Evolutionary conservation across 2,329 filamentous ascomycete species (phyloP), one percentile per base, ranked within the genome.

Genomic region (Diaporthe ampelina): DNA sequence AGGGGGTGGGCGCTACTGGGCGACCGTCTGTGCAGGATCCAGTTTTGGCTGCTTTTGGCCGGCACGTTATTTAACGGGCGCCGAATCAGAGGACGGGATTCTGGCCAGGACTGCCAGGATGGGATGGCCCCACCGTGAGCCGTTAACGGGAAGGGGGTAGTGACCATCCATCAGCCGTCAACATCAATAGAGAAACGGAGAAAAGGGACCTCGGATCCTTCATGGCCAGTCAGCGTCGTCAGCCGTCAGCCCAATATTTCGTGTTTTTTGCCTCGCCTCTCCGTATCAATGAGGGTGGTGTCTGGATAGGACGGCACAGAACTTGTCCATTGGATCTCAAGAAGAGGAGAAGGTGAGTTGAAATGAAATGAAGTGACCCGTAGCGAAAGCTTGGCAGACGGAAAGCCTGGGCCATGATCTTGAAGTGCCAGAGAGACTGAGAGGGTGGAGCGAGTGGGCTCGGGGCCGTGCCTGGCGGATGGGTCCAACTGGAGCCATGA

Each of bases 21-120:
- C 29, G 37, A 26, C 56, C 48, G 72, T 68, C 73, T 74, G 73
- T 70, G 73, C 65, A 75, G 58, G 74, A 65, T 73, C 65, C 74
- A 70, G 24, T 73, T 74, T 75, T 72, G 52, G 70, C 35, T 77
- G 75, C 70, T 59, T 74, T 76, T 72, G 75, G 67, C 68, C 69
- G 72, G 71, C 72, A 72, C 68, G 73, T 77, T 78, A 76, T 77
- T 78, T 78, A 65, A 77, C 58, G 59, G 72, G 70, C 40, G 68
- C 29, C 77, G 70, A 78, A 77, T 78, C 73, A 78, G 56, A 70
- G 43, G 52, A 52, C 32, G 40, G 58, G 24, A 54, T 68, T 69
- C 35, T 58, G 45, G 75, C 74, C 68, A 75, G 73, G 59, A 26
- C 63, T 54, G 76, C 73, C 68, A 74, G 73, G 56, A 72, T 74